These are phyloP conservation scores for Alternaria incomplexa DNA, from an alignment of 2,329 filamentous ascomycete species.

Conservation along the genomic window DNA sequence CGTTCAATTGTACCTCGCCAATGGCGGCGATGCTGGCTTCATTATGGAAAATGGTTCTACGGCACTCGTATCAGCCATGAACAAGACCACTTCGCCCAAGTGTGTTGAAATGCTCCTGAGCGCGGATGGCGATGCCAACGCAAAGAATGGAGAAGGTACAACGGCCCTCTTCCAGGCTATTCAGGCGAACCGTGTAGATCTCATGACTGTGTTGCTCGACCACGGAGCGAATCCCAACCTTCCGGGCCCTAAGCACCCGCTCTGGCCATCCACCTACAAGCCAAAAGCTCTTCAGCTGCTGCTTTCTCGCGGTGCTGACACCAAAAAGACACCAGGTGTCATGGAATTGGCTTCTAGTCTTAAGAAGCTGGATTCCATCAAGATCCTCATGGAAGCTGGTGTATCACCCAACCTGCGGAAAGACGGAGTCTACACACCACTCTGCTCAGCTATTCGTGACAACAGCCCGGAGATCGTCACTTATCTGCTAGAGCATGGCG, in stretches of 20 bases:
- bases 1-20: constrained; percentile 65
- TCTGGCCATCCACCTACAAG: constrained; percentile 69
- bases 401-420: constrained; percentile 68
- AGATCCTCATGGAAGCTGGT: constrained; percentile 62
- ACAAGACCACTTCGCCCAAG: constrained; percentile 61
- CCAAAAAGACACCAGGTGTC: constrained; percentile 65
- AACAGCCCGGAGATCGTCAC: constrained; percentile 67
- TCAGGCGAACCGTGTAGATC: constrained; percentile 60
- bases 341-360: constrained; percentile 69
- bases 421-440: constrained; percentile 70
- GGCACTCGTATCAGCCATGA: constrained; percentile 65
- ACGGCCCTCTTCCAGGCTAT: constrained; percentile 70
- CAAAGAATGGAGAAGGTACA: constrained; percentile 66
- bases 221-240: constrained; percentile 71
- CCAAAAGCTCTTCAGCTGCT: constrained; percentile 65
- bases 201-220: constrained; percentile 61
- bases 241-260: constrained; percentile 71
- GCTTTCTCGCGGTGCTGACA: constrained; percentile 64
- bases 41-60: constrained; percentile 65
- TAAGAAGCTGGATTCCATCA: constrained; percentile 68
- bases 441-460: constrained; percentile 72
- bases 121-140: constrained; percentile 65
- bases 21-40: constrained; percentile 65
- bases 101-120: constrained; percentile 66
- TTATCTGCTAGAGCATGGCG: constrained; percentile 61